Evolutionary conservation across 2,329 filamentous ascomycete species (phyloP).

Genomic region (Cladosporium sphaerospermum): DNA sequence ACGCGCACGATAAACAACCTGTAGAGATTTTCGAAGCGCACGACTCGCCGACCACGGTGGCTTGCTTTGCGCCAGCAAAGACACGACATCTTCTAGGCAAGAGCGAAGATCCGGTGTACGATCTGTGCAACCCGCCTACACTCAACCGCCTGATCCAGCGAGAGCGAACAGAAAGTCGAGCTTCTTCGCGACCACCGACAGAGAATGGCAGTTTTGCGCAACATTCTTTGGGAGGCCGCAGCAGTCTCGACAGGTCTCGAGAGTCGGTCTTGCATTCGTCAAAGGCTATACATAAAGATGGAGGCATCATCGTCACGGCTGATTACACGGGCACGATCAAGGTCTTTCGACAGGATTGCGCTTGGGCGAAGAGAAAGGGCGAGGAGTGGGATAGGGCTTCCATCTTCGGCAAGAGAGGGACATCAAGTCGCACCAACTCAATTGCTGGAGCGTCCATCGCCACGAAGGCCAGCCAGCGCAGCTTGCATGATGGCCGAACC

Average conservation of each 20-base stretch:
- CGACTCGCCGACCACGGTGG: slow-evolving; percentile 80
- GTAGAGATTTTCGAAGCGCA: slow-evolving; percentile 90
- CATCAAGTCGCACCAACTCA: slow-evolving; percentile 19
- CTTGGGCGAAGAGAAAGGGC: slow-evolving; percentile 62
- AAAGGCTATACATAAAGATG: slow-evolving; percentile 57
- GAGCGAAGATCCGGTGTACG: slow-evolving; percentile 89
- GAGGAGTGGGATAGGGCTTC: slow-evolving; percentile 75
- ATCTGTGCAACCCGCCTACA: slow-evolving; percentile 90
- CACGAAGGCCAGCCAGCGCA: slow-evolving; percentile 33
- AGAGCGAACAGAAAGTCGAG: slow-evolving; percentile 45
- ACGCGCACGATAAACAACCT: slow-evolving; percentile 71
- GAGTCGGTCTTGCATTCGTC: slow-evolving; percentile 41
- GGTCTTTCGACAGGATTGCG: slow-evolving; percentile 92
- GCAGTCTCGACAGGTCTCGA: slow-evolving; percentile 4
- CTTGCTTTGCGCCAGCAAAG: slow-evolving; percentile 72
- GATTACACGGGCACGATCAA: slow-evolving; percentile 87
- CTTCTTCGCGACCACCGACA: slow-evolving; percentile 44
- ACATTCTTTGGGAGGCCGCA: slow-evolving; percentile 2
- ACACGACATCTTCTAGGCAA: slow-evolving; percentile 71
- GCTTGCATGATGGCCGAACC: slow-evolving; percentile 25
- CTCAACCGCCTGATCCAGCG: slow-evolving; percentile 72
- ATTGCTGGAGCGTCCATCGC: slow-evolving; percentile 28
- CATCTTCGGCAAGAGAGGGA: slow-evolving; percentile 54
- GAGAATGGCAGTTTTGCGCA: slow-evolving; percentile 32
- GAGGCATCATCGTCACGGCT: slow-evolving; percentile 87